phyloP scores from a whole-genome alignment of 352 stramenopile genomes.

The Pythium sukuiense region DNA sequence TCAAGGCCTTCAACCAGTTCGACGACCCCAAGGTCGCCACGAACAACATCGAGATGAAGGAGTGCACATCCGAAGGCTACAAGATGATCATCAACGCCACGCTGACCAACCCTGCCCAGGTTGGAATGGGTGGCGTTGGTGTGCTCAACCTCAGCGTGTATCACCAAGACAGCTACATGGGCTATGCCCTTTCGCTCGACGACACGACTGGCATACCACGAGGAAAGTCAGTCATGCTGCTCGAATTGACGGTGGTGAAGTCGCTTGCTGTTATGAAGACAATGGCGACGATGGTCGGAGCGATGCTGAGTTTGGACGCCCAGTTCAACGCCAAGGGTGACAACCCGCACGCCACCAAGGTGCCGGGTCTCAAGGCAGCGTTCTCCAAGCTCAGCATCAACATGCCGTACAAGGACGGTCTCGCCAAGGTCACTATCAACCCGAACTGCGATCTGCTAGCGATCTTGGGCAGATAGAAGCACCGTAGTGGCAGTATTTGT shows the following conservation, averaged over 20 bases:
- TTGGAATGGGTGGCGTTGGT: constrained; percentile 23
- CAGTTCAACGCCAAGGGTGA: constrained; percentile 31
- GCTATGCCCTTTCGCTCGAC: constrained; percentile 18
- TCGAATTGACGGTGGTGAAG: constrained; percentile 18
- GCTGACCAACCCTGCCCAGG: constrained; percentile 25
- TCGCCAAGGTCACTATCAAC: constrained; percentile 29
- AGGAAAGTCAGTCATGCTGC: constrained; percentile 5
- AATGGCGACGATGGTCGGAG: constrained; percentile 10
- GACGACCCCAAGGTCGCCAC: constrained; percentile 11
- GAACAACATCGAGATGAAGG: constrained; percentile 22
- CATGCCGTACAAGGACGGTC: constrained; percentile 25
- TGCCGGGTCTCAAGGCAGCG: constrained; percentile 23
- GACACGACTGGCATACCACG: constrained; percentile 11
- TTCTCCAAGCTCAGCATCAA: constrained; percentile 35
- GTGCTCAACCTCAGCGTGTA: constrained; percentile 25
- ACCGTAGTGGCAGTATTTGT: not conserved
- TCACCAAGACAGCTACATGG: constrained; percentile 21
- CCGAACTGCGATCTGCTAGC: constrained; percentile 28
- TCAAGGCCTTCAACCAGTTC: constrained; percentile 26
- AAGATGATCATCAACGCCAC: constrained; percentile 29
- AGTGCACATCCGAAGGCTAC: constrained; percentile 12
- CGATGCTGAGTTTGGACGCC: constrained; percentile 8
- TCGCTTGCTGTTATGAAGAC: constrained; percentile 3
- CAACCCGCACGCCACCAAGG: constrained; percentile 27
- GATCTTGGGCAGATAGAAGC: constrained; percentile 1